phyloP scores from a whole-genome alignment of 2,329 filamentous ascomycete genomes.

The Chaetomiaceae sp. region DNA sequence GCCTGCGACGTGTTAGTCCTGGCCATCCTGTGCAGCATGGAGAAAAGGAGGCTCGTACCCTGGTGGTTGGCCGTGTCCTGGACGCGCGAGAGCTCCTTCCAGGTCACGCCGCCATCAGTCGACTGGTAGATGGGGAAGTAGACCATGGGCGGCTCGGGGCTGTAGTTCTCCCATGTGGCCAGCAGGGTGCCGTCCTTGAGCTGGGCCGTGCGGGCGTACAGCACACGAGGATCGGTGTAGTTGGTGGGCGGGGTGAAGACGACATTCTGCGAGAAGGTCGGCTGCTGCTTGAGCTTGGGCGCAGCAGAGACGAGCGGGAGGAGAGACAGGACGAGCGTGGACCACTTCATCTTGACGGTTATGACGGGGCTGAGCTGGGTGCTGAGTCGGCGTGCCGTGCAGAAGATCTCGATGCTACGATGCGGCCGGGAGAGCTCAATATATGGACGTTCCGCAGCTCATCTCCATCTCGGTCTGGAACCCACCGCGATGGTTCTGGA shows the following conservation, averaged over 20 bases:
- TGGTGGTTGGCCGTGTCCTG: slow-evolving; percentile 60
- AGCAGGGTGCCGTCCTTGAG: slow-evolving; percentile 45
- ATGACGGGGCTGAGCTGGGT: neutral
- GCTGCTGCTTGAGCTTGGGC: slow-evolving; percentile 9
- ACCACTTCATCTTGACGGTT: slow-evolving; percentile 8
- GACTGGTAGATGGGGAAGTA: slow-evolving; percentile 53
- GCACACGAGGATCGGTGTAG: slow-evolving; percentile 35
- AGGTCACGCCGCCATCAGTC: slow-evolving; percentile 52
- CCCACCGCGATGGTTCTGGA: neutral
- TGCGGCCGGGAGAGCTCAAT: neutral
- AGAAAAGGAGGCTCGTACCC: slow-evolving; percentile 38
- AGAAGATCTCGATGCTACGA: neutral
- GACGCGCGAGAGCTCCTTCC: slow-evolving; percentile 60
- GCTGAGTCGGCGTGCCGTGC: too few relatives aligned
- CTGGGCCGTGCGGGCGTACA: slow-evolving; percentile 43
- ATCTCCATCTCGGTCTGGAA: neutral
- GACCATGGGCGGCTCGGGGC: slow-evolving; percentile 37
- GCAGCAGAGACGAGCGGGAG: slow-evolving; percentile 11
- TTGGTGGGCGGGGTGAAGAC: slow-evolving; percentile 42
- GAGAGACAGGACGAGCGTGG: slow-evolving; percentile 1
- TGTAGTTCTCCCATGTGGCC: slow-evolving; percentile 51
- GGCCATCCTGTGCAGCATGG: too few relatives aligned
- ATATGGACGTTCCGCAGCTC: neutral
- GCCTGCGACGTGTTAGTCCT: neutral
- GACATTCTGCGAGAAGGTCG: slow-evolving; percentile 27